A percentile compares a stretch with the other conserved stretches of the same genome.
Evolutionary conservation across 768 basidiomycete genomes (phyloP).

Genomic region (Russula compacta): DNA sequence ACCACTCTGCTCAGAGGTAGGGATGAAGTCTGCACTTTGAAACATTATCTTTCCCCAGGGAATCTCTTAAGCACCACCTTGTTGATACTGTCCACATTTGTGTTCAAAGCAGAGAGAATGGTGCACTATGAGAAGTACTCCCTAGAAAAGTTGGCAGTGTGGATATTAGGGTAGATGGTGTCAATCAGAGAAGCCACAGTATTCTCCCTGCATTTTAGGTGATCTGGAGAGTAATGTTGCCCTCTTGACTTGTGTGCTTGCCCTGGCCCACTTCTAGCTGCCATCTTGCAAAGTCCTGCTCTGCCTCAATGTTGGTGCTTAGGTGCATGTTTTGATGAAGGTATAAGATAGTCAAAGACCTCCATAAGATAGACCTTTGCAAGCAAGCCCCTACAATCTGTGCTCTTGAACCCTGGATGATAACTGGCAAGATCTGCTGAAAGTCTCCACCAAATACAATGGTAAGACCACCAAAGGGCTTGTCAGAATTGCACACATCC

Average conservation of each 20-base stretch:
- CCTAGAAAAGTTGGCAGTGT: conserved; percentile 20
- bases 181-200: not conserved
- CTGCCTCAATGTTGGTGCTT: not conserved
- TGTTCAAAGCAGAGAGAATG: not conserved
- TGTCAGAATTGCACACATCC: not conserved
- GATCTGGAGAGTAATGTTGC: not conserved
- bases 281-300: not conserved
- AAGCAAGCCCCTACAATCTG: too few relatives aligned
- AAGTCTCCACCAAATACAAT: not conserved
- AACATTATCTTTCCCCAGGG: too few relatives aligned
- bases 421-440: not conserved
- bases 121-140: not conserved
- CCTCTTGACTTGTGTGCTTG: not conserved
- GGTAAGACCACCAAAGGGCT: not conserved
- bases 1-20: too few relatives aligned
- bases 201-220: not conserved
- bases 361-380: too few relatives aligned
- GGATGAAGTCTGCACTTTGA: too few relatives aligned
- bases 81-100: too few relatives aligned
- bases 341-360: too few relatives aligned
- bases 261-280: not conserved
- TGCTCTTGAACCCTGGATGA: too few relatives aligned
- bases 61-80: too few relatives aligned
- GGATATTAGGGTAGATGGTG: conserved; percentile 1
- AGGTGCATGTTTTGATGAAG: too few relatives aligned